Conservation (phyloP, 495 filamentous ascomycete species). For the Bombardia bombarda region DNA sequence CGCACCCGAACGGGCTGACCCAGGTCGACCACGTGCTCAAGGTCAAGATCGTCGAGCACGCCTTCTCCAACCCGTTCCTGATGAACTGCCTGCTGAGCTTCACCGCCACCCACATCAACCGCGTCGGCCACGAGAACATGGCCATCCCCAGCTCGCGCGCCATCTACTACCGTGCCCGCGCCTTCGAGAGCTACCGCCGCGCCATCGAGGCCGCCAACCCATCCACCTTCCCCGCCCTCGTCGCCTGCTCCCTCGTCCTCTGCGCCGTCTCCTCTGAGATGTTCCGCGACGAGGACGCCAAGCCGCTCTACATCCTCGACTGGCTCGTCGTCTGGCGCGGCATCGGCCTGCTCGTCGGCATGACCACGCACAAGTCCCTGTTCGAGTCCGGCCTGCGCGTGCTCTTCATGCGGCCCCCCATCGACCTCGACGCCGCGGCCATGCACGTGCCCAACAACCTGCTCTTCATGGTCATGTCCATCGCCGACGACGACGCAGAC, state of each 20-base stretch:
- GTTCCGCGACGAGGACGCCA: constrained; percentile 31
- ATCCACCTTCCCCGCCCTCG: constrained; percentile 29
- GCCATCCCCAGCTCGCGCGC: constrained; percentile 11
- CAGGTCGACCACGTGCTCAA: constrained; percentile 30
- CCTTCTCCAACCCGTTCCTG: constrained; percentile 40
- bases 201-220: constrained; percentile 33
- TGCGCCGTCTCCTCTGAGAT: constrained; percentile 30
- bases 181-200: constrained; percentile 36
- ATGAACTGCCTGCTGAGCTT: constrained; percentile 42
- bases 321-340: constrained; percentile 42
- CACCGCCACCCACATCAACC: constrained; percentile 25
- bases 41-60: constrained; percentile 36
- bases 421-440: constrained; percentile 28
- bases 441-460: constrained; percentile 31
- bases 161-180: constrained; percentile 30
- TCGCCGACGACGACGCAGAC: constrained; percentile 26
- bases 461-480: constrained; percentile 34
- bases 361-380: constrained; percentile 15
- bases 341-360: constrained; percentile 32
- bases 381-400: constrained; percentile 24
- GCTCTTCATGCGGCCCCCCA: constrained; percentile 30
- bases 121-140: constrained; percentile 2
- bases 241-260: constrained; percentile 34
- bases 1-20: constrained; percentile 19
- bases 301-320: constrained; percentile 32